Conservation (phyloP, 2,329 filamentous ascomycete species). For the Cladosporium sp. region DNA sequence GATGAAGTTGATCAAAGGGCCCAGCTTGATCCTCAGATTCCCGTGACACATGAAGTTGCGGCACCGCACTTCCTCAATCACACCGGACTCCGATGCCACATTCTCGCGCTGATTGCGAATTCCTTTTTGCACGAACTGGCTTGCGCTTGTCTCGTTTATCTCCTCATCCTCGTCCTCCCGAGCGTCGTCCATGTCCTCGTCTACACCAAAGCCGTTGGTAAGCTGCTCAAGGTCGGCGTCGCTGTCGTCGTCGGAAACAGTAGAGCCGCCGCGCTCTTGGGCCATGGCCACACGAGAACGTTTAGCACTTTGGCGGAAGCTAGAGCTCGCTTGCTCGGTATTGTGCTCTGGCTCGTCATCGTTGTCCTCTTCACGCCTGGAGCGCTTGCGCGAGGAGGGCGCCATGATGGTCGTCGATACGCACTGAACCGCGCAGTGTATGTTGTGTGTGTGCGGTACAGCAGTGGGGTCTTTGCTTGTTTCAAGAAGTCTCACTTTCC, state of each 20-base stretch:
- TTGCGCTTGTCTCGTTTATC: constrained; percentile 30
- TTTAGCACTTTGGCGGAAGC: constrained; percentile 32
- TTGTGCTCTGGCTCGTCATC: constrained; percentile 27
- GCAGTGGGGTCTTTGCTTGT: not conserved
- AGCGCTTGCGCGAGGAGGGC: constrained; percentile 28
- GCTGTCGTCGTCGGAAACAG: constrained; percentile 33
- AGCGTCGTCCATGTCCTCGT: constrained; percentile 25
- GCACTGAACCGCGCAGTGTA: not conserved
- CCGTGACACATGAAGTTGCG: constrained; percentile 97
- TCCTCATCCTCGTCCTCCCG: constrained; percentile 30
- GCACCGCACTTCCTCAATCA: constrained; percentile 83
- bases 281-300: constrained; percentile 34
- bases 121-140: constrained; percentile 35
- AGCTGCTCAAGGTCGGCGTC: constrained; percentile 25
- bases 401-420: not conserved
- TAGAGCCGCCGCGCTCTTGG: constrained; percentile 30
- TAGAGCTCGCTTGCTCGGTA: constrained; percentile 33
- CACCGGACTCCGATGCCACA: constrained; percentile 74
- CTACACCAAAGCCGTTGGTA: constrained; percentile 15
- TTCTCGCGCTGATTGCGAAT: constrained; percentile 55
- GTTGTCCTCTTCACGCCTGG: constrained; percentile 20
- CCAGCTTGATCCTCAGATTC: constrained; percentile 77
- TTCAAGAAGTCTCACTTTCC: not conserved
- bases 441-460: not conserved
- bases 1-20: constrained; percentile 95